phyloP scores from a whole-genome alignment of 1,284 basidiomycete species.

The Cryptococcus sp. region DNA sequence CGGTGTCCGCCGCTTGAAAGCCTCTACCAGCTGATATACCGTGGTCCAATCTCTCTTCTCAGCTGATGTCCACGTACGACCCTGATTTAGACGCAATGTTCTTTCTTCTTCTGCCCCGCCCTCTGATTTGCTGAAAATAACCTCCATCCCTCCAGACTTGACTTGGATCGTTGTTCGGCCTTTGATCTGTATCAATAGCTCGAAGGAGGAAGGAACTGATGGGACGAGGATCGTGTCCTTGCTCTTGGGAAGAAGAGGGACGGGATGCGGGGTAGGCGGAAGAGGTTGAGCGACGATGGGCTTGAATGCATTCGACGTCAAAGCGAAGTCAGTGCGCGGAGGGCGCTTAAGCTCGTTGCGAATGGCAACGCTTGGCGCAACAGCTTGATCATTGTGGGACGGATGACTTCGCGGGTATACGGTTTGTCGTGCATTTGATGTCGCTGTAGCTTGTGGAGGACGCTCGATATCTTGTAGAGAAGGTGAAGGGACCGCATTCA shows the following conservation, averaged over 20 bases:
- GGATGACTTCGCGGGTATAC: too few species aligned
- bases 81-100: constrained; percentile 1
- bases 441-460: too few species aligned
- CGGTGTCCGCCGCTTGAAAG: constrained; percentile 33
- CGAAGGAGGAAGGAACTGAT: background rate
- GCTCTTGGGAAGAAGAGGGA: constrained; percentile 8
- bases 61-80: constrained; percentile 16
- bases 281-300: constrained; percentile 18
- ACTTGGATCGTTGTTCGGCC: background rate
- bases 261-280: constrained; percentile 20
- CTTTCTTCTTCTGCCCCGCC: background rate
- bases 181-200: too few species aligned
- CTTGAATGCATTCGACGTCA: background rate
- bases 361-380: too few species aligned
- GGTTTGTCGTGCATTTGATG: too few species aligned
- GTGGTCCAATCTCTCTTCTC: constrained; percentile 30
- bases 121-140: background rate
- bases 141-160: background rate
- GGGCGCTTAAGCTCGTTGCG: too few species aligned
- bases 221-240: constrained; percentile 18
- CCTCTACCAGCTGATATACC: constrained; percentile 24
- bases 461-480: too few species aligned
- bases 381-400: too few species aligned
- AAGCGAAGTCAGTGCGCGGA: too few species aligned
- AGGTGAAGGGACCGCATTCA: too few species aligned